Percentiles rank a stretch among this genome's conserved stretches.
Evolutionary conservation across 108 stramenopile species (phyloP).

Genomic region (Skeletonema potamos): DNA sequence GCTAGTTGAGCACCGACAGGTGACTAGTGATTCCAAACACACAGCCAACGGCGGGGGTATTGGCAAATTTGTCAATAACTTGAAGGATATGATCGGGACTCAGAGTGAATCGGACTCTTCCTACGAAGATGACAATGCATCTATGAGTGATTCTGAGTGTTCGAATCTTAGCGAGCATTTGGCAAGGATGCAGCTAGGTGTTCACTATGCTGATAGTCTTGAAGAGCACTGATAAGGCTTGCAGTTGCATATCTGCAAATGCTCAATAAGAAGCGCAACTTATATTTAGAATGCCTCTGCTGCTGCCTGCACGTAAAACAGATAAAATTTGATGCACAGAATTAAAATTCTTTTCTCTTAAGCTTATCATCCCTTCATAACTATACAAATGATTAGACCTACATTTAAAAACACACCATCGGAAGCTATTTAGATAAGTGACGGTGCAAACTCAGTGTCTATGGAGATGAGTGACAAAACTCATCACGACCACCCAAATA

Average conservation of each 20-base stretch:
- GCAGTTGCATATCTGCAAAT: background rate
- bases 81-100: slow-evolving; percentile 37
- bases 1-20: background rate
- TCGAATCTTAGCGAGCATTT: background rate
- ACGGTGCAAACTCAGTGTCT: slow-evolving; percentile 38
- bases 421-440: background rate
- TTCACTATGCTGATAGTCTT: background rate
- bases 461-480: slow-evolving; percentile 45
- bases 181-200: background rate
- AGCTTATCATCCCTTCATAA: background rate
- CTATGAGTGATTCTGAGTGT: background rate
- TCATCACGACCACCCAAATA: slow-evolving; percentile 48
- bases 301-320: background rate
- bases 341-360: background rate
- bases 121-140: background rate
- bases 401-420: background rate
- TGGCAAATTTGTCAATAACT: slow-evolving; percentile 19
- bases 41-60: slow-evolving; percentile 1
- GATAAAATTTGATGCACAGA: background rate
- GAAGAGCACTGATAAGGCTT: background rate
- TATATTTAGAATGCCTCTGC: background rate
- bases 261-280: background rate
- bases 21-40: background rate
- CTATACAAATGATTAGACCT: background rate
- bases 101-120: slow-evolving; percentile 20